Percentiles rank a stretch among this genome's conserved stretches.
Conservation (phyloP, 495 filamentous ascomycete species). For the Xylaria sp. region DNA sequence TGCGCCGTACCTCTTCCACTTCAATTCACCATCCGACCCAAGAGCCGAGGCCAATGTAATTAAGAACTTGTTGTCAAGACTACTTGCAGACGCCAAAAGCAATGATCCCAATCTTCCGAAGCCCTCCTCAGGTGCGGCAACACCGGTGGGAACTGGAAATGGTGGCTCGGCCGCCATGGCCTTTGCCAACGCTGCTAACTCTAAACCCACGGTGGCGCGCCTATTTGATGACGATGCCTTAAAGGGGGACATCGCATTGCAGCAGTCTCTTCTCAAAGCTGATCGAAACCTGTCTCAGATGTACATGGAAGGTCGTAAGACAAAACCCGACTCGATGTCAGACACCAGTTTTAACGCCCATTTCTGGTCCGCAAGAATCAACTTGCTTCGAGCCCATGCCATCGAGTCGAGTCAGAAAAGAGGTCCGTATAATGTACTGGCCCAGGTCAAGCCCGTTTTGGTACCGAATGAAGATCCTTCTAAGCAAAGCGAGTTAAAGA, state of each 20-base stretch:
- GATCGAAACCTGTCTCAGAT: conserved; percentile 75
- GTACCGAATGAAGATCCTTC: conserved; percentile 60
- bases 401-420: conserved; percentile 84
- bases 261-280: conserved; percentile 82
- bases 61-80: conserved; percentile 78
- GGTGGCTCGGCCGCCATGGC: conserved; percentile 56
- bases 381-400: conserved; percentile 85
- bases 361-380: conserved; percentile 90
- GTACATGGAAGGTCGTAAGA: conserved; percentile 78
- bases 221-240: conserved; percentile 82
- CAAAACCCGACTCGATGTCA: conserved; percentile 81
- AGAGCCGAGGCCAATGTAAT: conserved; percentile 83
- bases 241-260: conserved; percentile 75
- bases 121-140: conserved; percentile 33
- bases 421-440: conserved; percentile 91
- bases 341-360: conserved; percentile 80
- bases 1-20: conserved; percentile 81
- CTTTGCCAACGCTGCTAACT: conserved; percentile 53
- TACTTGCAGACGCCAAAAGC: conserved; percentile 74
- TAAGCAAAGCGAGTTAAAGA: conserved; percentile 65
- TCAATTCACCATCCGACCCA: conserved; percentile 78
- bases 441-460: conserved; percentile 81
- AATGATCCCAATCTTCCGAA: conserved; percentile 52
- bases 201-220: conserved; percentile 55
- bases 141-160: conserved; percentile 51